A percentile compares a stretch with the other conserved stretches of the same genome.
Evolutionary conservation across 345 rosid species (phyloP).

Genomic region (Geranium brycei): DNA sequence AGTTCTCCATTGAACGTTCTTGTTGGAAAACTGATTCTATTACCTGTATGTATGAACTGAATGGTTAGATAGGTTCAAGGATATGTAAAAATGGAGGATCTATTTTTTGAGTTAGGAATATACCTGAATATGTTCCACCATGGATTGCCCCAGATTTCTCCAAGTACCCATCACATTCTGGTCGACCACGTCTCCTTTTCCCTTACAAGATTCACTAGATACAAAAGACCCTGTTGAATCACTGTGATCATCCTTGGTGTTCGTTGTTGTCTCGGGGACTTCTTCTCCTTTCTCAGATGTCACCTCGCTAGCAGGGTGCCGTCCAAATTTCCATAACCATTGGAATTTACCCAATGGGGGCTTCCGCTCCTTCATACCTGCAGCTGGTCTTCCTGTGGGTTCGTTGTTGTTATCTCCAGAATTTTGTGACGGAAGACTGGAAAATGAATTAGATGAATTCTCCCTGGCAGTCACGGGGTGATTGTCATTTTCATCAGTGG

Average conservation of each 20-base stretch:
- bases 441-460: slow-evolving; percentile 43
- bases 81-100: not conserved
- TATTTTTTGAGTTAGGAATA: no score
- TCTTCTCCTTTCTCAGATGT: slow-evolving; percentile 24
- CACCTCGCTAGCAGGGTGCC: slow-evolving; percentile 36
- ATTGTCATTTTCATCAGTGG: slow-evolving; percentile 30
- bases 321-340: slow-evolving; percentile 90
- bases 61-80: not conserved
- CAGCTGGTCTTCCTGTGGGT: slow-evolving; percentile 17
- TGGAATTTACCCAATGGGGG: slow-evolving; percentile 60
- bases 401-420: slow-evolving; percentile 17
- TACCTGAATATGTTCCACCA: slow-evolving; percentile 98
- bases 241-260: slow-evolving; percentile 19
- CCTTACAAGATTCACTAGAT: slow-evolving; percentile 20
- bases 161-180: slow-evolving; percentile 58
- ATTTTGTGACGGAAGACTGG: slow-evolving; percentile 31
- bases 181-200: slow-evolving; percentile 45
- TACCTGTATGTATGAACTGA: slow-evolving; percentile 32
- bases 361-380: slow-evolving; percentile 36
- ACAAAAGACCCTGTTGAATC: slow-evolving; percentile 18
- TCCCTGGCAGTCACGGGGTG: slow-evolving; percentile 22
- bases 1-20: slow-evolving; percentile 62
- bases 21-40: slow-evolving; percentile 88
- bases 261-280: slow-evolving; percentile 19
- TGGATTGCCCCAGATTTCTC: slow-evolving; percentile 72